Evolutionary conservation across 2,329 filamentous ascomycete genomes (phyloP).

Genomic region (Ambrosiella xylebori): DNA sequence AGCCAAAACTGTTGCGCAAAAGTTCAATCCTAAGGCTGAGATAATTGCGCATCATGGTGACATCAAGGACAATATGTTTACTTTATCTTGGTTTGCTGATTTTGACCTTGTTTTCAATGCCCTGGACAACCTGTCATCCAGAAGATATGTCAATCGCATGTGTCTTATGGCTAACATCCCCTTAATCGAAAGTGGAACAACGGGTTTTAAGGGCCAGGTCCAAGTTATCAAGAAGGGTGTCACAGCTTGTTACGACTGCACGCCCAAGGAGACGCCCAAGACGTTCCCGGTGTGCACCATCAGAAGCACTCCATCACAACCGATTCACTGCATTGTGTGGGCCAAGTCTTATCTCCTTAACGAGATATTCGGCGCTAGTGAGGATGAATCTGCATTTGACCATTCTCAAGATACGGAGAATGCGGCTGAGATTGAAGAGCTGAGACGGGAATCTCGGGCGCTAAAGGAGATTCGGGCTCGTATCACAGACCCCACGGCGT

Average conservation of each 20-base stretch:
- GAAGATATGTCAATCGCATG: constrained; percentile 94
- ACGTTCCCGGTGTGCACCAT: constrained; percentile 95
- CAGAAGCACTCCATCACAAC: constrained; percentile 84
- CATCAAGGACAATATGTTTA: constrained; percentile 80
- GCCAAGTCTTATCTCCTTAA: constrained; percentile 91
- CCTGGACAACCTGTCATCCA: constrained; percentile 83
- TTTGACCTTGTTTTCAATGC: constrained; percentile 92
- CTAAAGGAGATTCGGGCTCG: constrained; percentile 68
- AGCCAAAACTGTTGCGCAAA: constrained; percentile 76
- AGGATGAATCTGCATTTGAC: constrained; percentile 71
- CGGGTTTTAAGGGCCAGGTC: constrained; percentile 93
- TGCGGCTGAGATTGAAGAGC: constrained; percentile 69
- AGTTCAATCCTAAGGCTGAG: constrained; percentile 76
- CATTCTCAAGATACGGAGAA: constrained; percentile 69
- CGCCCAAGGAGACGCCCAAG: constrained; percentile 74
- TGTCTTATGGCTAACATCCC: constrained; percentile 81
- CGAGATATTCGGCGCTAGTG: constrained; percentile 83
- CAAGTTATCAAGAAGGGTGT: constrained; percentile 86
- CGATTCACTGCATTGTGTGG: constrained; percentile 98
- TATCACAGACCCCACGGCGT: constrained; percentile 62
- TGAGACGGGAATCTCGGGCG: constrained; percentile 68
- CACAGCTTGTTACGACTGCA: constrained; percentile 95
- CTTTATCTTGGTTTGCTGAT: constrained; percentile 67
- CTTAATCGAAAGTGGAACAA: constrained; percentile 89
- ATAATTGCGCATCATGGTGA: constrained; percentile 85